phyloP scores from a whole-genome alignment of 345 rosid species.

The Linum lewisii region DNA sequence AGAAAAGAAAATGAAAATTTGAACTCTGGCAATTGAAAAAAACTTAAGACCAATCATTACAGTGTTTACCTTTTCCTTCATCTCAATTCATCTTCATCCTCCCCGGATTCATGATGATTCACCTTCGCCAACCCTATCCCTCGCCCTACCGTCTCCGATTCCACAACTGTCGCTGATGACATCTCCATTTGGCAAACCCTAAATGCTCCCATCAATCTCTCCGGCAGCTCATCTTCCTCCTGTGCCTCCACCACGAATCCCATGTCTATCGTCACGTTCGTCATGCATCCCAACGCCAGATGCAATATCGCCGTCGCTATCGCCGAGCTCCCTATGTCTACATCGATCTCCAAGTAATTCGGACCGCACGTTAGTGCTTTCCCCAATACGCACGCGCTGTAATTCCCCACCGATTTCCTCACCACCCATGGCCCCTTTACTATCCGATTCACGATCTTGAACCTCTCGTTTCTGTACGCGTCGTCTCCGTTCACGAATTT shows the following conservation, averaged over 20 bases:
- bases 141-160: constrained; percentile 22
- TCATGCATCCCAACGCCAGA: constrained; percentile 66
- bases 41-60: not conserved
- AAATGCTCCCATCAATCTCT: constrained; percentile 67
- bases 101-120: constrained; percentile 43
- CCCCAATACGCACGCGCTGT: constrained; percentile 80
- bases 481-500: constrained; percentile 72
- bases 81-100: not conserved
- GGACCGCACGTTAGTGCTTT: constrained; percentile 69
- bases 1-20: too few species aligned
- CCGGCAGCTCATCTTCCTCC: constrained; percentile 75
- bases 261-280: constrained; percentile 75
- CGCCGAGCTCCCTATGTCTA: constrained; percentile 65
- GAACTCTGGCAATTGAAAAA: too few species aligned
- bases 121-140: constrained; percentile 47
- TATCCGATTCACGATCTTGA: constrained; percentile 82
- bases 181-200: constrained; percentile 90
- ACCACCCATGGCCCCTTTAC: constrained; percentile 94
- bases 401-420: constrained; percentile 62
- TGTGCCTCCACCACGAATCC: constrained; percentile 82
- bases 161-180: constrained; percentile 58
- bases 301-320: constrained; percentile 67
- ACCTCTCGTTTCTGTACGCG: constrained; percentile 66
- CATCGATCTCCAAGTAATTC: constrained; percentile 82
- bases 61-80: not conserved